Evolutionary conservation across 257 asterid species (phyloP), one percentile per base, ranked within the genome.

Genomic region (Rehmannia glutinosa): DNA sequence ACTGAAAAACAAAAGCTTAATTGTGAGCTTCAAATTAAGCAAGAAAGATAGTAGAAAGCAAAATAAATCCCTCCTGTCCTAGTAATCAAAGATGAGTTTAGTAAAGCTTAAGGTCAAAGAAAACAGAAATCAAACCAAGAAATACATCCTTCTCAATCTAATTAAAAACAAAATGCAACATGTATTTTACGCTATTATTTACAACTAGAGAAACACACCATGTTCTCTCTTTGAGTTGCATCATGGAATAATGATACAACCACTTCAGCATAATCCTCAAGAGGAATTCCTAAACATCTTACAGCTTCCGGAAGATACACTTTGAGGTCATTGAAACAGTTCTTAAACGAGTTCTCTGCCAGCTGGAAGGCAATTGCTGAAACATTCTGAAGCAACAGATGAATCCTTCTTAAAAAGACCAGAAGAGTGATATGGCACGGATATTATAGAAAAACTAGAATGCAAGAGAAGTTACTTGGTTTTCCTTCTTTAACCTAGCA

Each of bases 211-310:
- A 28, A 61, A 58, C 78, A 39, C 33, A 73, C 78, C 73, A 6
- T 38, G 41, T 51, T 55, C 17, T 59, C 59, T 28, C 42, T 59
- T 66, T 41, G 70, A 27, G 58, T 58, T 30, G 64, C 68, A 16
- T 43, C 73, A 28, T 60, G 39, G 63, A 50, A 59, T 27, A 61
- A 24, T 15, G 73, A 70, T 66, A 46, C 50, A 49, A 76, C 72
- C 12, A 69, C 62, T 8, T 70, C 72, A 46, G 64, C 68, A 57
- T 70, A 78, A 38, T 74, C 69, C 32, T 70, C 72, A 33, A 74
- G 15, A 2, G 77, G 24, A 17, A 25, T 28, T 51, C 62, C 76
- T 60, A 70, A 41, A 19, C 56, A 43, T 30, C 32, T 49, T 39
- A 54, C 49, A 12, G 69, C 77, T 70, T 70, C 63, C 2, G 66